phyloP scores from a whole-genome alignment of 805 yeast genomes.

The Metschnikowia cubensis region DNA sequence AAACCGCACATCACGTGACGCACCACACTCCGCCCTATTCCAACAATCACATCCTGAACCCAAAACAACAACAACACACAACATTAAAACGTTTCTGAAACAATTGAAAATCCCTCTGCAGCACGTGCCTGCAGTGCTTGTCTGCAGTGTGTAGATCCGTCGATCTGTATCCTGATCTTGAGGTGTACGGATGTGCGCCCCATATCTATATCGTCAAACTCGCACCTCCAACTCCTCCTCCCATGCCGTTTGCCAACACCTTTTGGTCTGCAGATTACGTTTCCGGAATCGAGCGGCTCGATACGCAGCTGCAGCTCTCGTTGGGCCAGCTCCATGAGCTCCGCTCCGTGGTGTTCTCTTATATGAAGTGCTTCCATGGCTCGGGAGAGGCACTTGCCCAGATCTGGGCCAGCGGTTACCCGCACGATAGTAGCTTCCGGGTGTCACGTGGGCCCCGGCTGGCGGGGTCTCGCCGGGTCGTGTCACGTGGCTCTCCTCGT shows the following conservation, averaged over 20 bases:
- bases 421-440: constrained; percentile 23
- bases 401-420: constrained; percentile 23
- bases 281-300: constrained; percentile 32
- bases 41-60: no score
- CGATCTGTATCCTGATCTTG: neutral
- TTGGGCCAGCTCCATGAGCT: constrained; percentile 39
- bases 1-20: no score
- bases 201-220: neutral
- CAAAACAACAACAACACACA: no score
- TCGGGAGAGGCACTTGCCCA: constrained; percentile 32
- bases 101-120: no score
- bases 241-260: constrained; percentile 26
- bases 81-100: no score
- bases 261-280: constrained; percentile 43
- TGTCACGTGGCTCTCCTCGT: neutral
- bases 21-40: no score
- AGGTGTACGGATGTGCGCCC: neutral
- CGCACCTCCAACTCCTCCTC: neutral
- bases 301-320: constrained; percentile 29
- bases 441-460: constrained; percentile 14
- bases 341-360: constrained; percentile 32
- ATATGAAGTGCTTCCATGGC: constrained; percentile 33
- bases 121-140: no score
- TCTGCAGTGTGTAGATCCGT: neutral
- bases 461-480: neutral